These are phyloP conservation scores for Colletotrichum falcatum DNA, from an alignment of 2,329 filamentous ascomycete species.

Conservation along the genomic window DNA sequence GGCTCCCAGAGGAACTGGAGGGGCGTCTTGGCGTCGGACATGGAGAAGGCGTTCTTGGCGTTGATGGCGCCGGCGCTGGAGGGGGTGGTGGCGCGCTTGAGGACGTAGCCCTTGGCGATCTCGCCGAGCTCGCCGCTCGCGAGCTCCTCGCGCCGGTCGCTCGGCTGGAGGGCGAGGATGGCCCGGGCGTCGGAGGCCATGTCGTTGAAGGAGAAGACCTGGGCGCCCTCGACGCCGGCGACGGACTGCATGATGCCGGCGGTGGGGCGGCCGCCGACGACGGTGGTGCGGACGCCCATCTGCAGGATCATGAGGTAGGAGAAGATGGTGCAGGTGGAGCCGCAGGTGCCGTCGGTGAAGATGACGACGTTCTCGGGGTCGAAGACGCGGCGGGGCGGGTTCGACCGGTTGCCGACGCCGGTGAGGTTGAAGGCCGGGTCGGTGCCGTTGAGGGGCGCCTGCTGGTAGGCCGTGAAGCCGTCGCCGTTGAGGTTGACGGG, in stretches of 20 bases:
- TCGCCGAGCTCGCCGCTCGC: slow-evolving; percentile 45
- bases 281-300: slow-evolving; percentile 60
- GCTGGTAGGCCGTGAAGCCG: slow-evolving; percentile 60
- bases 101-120: slow-evolving; percentile 51
- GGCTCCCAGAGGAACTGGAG: slow-evolving; percentile 60
- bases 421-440: slow-evolving; percentile 55
- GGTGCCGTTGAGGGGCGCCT: slow-evolving; percentile 54
- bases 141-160: slow-evolving; percentile 40
- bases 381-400: slow-evolving; percentile 60
- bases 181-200: slow-evolving; percentile 47
- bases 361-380: slow-evolving; percentile 64
- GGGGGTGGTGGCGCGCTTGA: slow-evolving; percentile 45
- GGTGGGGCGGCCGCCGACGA: slow-evolving; percentile 59
- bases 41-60: slow-evolving; percentile 52
- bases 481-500: slow-evolving; percentile 57
- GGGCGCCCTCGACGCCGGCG: slow-evolving; percentile 61
- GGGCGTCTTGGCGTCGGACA: slow-evolving; percentile 50
- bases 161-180: slow-evolving; percentile 44
- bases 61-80: slow-evolving; percentile 48
- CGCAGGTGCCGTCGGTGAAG: slow-evolving; percentile 66
- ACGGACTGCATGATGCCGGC: slow-evolving; percentile 61
- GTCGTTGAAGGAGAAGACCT: slow-evolving; percentile 49
- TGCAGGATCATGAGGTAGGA: slow-evolving; percentile 64
- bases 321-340: slow-evolving; percentile 67
- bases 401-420: slow-evolving; percentile 54